These are phyloP conservation scores for Teunomyces pallodes DNA, from an alignment of 805 yeast genomes.

Conservation along the genomic window DNA sequence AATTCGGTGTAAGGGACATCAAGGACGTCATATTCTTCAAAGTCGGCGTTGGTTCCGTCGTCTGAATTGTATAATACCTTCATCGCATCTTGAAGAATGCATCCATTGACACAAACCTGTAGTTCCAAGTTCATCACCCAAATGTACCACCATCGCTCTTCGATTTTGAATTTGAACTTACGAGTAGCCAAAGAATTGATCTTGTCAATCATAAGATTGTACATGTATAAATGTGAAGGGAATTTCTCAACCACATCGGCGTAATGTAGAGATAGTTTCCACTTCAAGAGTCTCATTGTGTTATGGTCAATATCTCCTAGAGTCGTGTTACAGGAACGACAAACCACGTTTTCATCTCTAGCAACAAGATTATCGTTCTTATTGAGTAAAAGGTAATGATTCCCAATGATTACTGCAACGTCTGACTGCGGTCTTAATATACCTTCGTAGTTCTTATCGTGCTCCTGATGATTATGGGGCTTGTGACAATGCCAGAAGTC, in stretches of 20 bases:
- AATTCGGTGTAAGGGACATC: conserved; percentile 16
- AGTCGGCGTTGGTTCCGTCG: conserved; percentile 5
- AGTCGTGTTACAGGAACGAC: conserved; percentile 33
- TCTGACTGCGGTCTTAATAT: conserved; percentile 41
- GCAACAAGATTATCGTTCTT: conserved; percentile 6
- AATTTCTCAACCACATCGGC: conserved; percentile 11
- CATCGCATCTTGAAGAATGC: conserved; percentile 18
- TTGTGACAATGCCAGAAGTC: conserved; percentile 98
- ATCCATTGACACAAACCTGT: conserved; percentile 20
- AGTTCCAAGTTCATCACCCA: conserved; percentile 41
- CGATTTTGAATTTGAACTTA: conserved; percentile 21
- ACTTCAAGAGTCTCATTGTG: conserved; percentile 9
- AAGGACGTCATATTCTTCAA: conserved; percentile 17
- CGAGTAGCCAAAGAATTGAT: conserved; percentile 39
- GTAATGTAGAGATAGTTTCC: conserved; percentile 8
- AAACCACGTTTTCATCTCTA: conserved; percentile 17
- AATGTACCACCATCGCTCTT: conserved; percentile 16
- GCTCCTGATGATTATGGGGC: conserved; percentile 40
- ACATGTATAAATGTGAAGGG: conserved; percentile 17
- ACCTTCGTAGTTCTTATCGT: conserved; percentile 34
- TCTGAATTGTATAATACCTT: conserved; percentile 26
- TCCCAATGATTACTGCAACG: conserved; percentile 50
- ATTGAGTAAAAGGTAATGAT: conserved; percentile 50
- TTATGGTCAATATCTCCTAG: conserved; percentile 39
- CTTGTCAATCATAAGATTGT: conserved; percentile 30